Evolutionary conservation across 306 rosid species (phyloP), one percentile per base, ranked within the genome.

Genomic region (Vigna trinervia): DNA sequence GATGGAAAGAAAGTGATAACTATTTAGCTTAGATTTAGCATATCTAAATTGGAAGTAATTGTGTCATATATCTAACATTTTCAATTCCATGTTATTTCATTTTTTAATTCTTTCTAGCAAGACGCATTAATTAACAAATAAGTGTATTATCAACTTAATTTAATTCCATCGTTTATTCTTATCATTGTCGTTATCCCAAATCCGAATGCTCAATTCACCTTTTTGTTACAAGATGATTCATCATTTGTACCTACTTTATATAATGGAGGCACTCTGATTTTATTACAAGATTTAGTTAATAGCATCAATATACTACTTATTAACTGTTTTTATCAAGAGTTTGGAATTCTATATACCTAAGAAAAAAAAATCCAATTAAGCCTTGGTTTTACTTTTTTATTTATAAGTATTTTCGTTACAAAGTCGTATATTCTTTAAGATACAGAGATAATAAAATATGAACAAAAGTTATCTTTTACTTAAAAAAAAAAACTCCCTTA

Each of bases 1-100:
- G 97, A 80, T 91, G 98, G 96, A 88, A 83, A 84, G 82, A 93
- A 57, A 91, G 96, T 50, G 6, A 13, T 43, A 22, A 69, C 8
- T 52, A 68, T 54, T 23, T 41, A 68, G 30, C 28, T 26, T 26
- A 23, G 28, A 26, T 26, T 22, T 26, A 26, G 28, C 28, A 26
- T 26, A 26, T 26, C 3, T 26, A 26, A 26, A 68, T 13, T 3
- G n/a, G 45, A 56, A 36, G 51, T 48, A 51, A 32, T 38, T 59
- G 66, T 12, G 66, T 22, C 23, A 22, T 1, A 22, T 28, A 56
- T 38, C 28, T 22, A 10, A 51, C 32, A 2, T 69, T 34, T 65
- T 66, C 65, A 13, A 8, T 48, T 41, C 7, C 20, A 56, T 74
- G 34, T 74, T 73, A 4, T 20, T 68, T 59, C 10, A 59, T 75